Base-by-base conservation (phyloP, 192 early-diverging fungal species). In the Spizellomyces punctatus region DNA sequence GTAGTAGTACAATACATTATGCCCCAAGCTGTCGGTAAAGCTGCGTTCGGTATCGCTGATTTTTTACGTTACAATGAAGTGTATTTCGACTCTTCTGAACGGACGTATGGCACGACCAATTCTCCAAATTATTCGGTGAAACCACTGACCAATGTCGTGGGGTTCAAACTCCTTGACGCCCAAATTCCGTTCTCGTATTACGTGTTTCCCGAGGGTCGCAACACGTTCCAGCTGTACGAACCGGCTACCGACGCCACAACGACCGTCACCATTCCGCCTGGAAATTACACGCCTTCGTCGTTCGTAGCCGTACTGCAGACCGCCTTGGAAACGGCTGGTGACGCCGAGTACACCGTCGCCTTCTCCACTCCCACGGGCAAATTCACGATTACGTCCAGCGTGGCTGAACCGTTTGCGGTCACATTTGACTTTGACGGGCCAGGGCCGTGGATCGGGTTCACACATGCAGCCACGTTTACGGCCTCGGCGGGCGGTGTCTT, bases 161-260 rank as follows among this genome's bases (percentile, higher is more conserved):
- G 54, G 6, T 19, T 56, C 7, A 56, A 56, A 56, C n/a, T 56
- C 54, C n/a, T 56, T 22, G 22, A 22, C 22, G 54, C 54, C 54
- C n/a, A 56, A 19, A 56, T 56, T 22, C 54, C 54, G 22, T 56
- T 19, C 22, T n/a, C 22, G 54, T 56, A 56, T 7, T 56, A 56
- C 7, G n/a, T 22, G n/a, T 56, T 56, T 7, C n/a, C n/a, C 54
- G 22, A 56, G 22, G 22, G 54, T 7, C n/a, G 22, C 54, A 56
- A 56, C 54, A 22, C 22, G n/a, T 56, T 56, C 22, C 22, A 56
- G n/a, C 6, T 56, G 54, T n/a, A 56, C n/a, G 54, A 56, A 56
- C 54, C 6, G 54, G 54, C n/a, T 7, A n/a, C 22, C n/a, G 54
- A 56, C 22, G n/a, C n/a, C 6, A 56, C 54, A 7, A 56, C 54